Evolutionary conservation across 257 asterid species (phyloP).

Genomic region (Penstemon eatonii): DNA sequence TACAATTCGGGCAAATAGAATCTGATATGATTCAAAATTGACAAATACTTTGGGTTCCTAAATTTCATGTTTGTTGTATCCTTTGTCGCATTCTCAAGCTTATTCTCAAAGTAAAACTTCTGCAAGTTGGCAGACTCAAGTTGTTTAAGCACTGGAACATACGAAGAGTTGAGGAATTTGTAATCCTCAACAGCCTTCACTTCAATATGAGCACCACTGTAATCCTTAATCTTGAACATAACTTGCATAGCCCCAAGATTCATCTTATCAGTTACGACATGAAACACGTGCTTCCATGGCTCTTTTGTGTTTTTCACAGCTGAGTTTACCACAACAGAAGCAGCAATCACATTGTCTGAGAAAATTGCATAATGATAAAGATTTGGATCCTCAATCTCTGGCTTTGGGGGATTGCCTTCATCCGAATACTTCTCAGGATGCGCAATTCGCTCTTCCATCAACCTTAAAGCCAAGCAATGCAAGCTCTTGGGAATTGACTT

Average conservation of each 20-base stretch:
- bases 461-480: conserved; percentile 51
- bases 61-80: conserved; percentile 49
- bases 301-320: conserved; percentile 49
- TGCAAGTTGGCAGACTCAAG: conserved; percentile 44
- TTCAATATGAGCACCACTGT: conserved; percentile 45
- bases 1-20: conserved; percentile 53
- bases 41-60: conserved; percentile 48
- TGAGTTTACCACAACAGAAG: conserved; percentile 59
- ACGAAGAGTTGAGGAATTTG: conserved; percentile 45
- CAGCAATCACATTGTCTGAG: conserved; percentile 56
- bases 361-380: conserved; percentile 58
- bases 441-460: conserved; percentile 50
- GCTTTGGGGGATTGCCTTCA: conserved; percentile 43
- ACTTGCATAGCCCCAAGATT: conserved; percentile 66
- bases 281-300: conserved; percentile 58
- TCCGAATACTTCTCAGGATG: conserved; percentile 41
- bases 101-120: conserved; percentile 43
- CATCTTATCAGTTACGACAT: conserved; percentile 58
- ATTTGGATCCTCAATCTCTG: conserved; percentile 48
- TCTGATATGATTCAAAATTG: conserved; percentile 43
- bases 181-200: conserved; percentile 49
- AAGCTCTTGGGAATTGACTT: conserved; percentile 57
- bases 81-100: conserved; percentile 48
- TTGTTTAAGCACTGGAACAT: conserved; percentile 48
- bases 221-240: conserved; percentile 48